Base-by-base conservation (phyloP, 192 early-diverging fungal species). In the Coemansia sp. region DNA sequence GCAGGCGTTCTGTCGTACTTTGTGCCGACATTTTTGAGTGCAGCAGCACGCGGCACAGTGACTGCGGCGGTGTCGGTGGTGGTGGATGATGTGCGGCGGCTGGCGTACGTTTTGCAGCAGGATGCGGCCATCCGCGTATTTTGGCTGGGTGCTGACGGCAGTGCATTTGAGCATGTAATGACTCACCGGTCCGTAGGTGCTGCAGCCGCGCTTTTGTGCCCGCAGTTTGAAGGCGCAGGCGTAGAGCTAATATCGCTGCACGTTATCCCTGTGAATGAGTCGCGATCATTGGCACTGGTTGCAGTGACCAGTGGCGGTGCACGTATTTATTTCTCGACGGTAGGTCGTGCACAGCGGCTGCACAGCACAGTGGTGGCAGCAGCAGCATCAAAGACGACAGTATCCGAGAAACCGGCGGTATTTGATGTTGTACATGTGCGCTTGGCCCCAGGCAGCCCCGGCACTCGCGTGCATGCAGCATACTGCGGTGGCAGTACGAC, bases 271-370 rank as follows among this genome's bases (percentile, higher is more conserved):
- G 43, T 55, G 6, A 39, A 55, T 7, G 92, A 94, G 59, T 90
- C 90, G 6, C 82, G 77, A 14, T 59, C 65, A 0, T 59, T 94
- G 41, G 79, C 85, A 39, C 67, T 93, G n/a, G 82, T 97, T 7
- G 90, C 87, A 4, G 62, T 95, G 39, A 91, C 91, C 1, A 75
- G 88, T 41, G 83, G 84, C 11, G 91, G 90, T 15, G 80, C 81
- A 36, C 84, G 93, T 14, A 64, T 94, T 13, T 93, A 91, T 53
- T 90, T 95, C 30, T 79, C 83, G 41, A 72, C 82, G 0, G 66
- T 68, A 40, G 55, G 55, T 41, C 79, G 79, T 16, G 55, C 55
- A 46, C 72, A 72, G 63, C 57, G 73, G 57, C 64, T 64, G 41
- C 65, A 72, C 52, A 58, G 59, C 26, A 37, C 50, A 18, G 44